Evolutionary conservation across 2,329 filamentous ascomycete species (phyloP).

Genomic region (Xylaria sp.): DNA sequence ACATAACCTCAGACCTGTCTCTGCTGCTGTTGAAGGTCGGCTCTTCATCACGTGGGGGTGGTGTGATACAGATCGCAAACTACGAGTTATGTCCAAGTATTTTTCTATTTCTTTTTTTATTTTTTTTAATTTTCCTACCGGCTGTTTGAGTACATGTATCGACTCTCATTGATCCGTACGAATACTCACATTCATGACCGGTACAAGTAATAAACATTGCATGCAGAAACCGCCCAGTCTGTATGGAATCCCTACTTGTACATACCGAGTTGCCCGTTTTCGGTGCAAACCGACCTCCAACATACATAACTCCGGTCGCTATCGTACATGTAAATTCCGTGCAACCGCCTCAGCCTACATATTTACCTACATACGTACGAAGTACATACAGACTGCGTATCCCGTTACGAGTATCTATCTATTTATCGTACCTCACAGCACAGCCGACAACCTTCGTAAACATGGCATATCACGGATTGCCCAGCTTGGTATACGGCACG

Average conservation of each 20-base stretch:
- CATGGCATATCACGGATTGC: too few relatives aligned
- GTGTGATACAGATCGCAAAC: neutral
- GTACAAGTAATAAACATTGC: neutral
- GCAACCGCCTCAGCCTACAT: neutral
- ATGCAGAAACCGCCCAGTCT: neutral
- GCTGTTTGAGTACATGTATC: too few relatives aligned
- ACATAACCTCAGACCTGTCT: neutral
- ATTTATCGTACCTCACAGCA: too few relatives aligned
- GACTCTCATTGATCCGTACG: too few relatives aligned
- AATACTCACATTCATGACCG: too few relatives aligned
- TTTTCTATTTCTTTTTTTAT: too few relatives aligned
- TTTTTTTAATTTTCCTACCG: too few relatives aligned
- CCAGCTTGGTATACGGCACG: neutral
- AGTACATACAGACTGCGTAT: too few relatives aligned
- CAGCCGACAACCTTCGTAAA: too few relatives aligned
- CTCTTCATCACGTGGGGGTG: neutral
- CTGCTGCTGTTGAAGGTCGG: neutral
- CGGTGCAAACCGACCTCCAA: neutral
- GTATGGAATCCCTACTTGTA: neutral
- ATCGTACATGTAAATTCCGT: neutral
- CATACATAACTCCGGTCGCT: neutral
- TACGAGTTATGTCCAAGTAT: too few relatives aligned
- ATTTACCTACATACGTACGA: too few relatives aligned
- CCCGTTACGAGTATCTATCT: too few relatives aligned
- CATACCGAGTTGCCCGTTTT: neutral